Percentiles rank a stretch among this genome's conserved stretches.
phyloP scores from a whole-genome alignment of 352 stramenopile species.

The Elongisporangium prolatum region DNA sequence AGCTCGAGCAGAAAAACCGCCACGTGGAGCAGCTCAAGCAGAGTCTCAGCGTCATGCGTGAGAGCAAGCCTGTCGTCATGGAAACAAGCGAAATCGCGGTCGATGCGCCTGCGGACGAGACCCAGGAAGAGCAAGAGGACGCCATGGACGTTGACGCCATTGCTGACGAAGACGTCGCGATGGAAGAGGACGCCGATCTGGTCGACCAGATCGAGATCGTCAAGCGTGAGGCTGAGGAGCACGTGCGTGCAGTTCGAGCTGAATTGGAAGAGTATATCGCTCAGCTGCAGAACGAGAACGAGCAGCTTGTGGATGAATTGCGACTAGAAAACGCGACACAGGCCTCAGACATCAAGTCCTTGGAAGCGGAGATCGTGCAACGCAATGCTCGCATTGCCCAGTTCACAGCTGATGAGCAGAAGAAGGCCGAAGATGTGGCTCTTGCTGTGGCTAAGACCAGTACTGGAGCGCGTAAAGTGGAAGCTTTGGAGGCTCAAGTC shows the following conservation, averaged over 20 bases:
- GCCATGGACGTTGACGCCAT: constrained; percentile 18
- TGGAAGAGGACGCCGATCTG: constrained; percentile 24
- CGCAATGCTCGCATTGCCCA: constrained; percentile 60
- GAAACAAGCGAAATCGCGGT: constrained; percentile 5
- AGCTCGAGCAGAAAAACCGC: constrained; percentile 65
- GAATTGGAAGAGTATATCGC: constrained; percentile 68
- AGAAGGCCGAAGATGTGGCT: constrained; percentile 74
- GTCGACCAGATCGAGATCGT: constrained; percentile 50
- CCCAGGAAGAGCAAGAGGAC: constrained; percentile 22
- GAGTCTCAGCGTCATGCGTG: constrained; percentile 44
- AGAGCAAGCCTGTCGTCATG: constrained; percentile 16
- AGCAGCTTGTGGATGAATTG: constrained; percentile 52
- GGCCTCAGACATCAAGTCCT: constrained; percentile 45
- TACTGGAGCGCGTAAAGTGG: constrained; percentile 60
- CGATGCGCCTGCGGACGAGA: constrained; percentile 14
- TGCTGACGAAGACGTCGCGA: constrained; percentile 11
- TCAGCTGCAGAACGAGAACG: constrained; percentile 42
- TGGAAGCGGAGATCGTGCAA: constrained; percentile 66
- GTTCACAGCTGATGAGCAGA: constrained; percentile 68
- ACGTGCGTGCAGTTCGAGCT: constrained; percentile 44
- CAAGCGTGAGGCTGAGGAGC: constrained; percentile 50
- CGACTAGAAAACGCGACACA: constrained; percentile 57
- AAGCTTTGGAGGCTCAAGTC: constrained; percentile 59
- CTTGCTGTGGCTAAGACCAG: constrained; percentile 65
- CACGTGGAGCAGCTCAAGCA: constrained; percentile 67